Base-by-base conservation (phyloP, 192 early-diverging fungal genomes). In the Rhizophagus prolifer region DNA sequence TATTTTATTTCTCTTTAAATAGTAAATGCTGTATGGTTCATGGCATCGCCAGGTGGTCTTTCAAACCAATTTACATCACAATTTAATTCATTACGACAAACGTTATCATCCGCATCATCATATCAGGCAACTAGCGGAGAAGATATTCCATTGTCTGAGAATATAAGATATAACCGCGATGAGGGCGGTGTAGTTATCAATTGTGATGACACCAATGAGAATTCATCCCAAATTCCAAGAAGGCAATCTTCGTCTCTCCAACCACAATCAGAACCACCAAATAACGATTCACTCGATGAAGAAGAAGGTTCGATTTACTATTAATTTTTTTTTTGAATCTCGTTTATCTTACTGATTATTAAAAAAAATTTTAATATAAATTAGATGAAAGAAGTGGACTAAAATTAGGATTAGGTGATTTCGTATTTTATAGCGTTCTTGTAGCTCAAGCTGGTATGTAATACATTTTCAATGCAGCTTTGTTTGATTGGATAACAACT, bases 371-470 rank as follows among this genome's bases (percentile, higher is more conserved):
- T 54, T 54, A 19, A 54, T 23, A 58, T 63, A 19, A 25, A 23
- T 47, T 75, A 76, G 89, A 70, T 16, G 86, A 90, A 77, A 73
- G 87, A 64, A 85, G 86, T 26, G 95, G 95, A 44, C 74, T 96
- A 54, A 95, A 95, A 77, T 78, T 96, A n/a, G 95, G 95, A 10
- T 76, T 96, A 38, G 95, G 95, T 30, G 95, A 96, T 77, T 96
- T 96, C 88, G 95, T 96, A 8, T 96, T 96, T 78, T 96, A 96
- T 71, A 91, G 89, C 77, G 94, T 96, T 9, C 78, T 96, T 70
- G 86, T 94, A 38, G 90, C 90, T 9, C 82, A 91, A 71, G 94
- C 94, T 82, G 90, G 90, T 93, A 80, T 82, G 65, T 21, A 6
- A 71, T 59, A 21, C 14, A 25, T 83, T 66, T 8, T 78, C 21